Conservation (phyloP, 2,329 filamentous ascomycete genomes). For the Cladosporium sp. region DNA sequence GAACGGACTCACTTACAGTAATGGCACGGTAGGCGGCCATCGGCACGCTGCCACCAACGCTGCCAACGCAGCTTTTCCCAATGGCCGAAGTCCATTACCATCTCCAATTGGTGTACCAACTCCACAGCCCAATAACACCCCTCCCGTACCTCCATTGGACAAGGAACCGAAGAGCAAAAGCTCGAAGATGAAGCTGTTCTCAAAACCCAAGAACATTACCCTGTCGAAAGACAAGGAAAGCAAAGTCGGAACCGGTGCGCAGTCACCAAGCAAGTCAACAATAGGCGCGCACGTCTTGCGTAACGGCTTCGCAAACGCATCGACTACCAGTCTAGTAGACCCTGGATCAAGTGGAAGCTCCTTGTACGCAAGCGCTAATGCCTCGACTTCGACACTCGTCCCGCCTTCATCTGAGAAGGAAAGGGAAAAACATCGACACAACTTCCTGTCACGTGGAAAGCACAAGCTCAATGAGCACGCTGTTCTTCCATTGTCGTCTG, state of each 20-base stretch:
- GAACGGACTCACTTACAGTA: slow-evolving; percentile 46
- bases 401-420: slow-evolving; percentile 56
- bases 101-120: slow-evolving; percentile 33
- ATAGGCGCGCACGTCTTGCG: slow-evolving; percentile 57
- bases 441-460: slow-evolving; percentile 75
- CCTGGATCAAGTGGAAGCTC: slow-evolving; percentile 53
- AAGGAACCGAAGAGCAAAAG: slow-evolving; percentile 65
- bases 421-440: slow-evolving; percentile 70
- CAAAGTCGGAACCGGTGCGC: slow-evolving; percentile 60
- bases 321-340: slow-evolving; percentile 65
- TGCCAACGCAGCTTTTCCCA: slow-evolving; percentile 68
- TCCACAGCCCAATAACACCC: slow-evolving; percentile 4
- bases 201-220: slow-evolving; percentile 69
- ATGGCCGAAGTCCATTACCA: slow-evolving; percentile 48
- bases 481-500: slow-evolving; percentile 68
- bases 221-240: slow-evolving; percentile 64
- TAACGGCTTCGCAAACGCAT: slow-evolving; percentile 62
- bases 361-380: slow-evolving; percentile 71
- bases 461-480: slow-evolving; percentile 68
- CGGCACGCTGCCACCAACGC: slow-evolving; percentile 65
- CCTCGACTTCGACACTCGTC: slow-evolving; percentile 72
- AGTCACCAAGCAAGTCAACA: slow-evolving; percentile 53
- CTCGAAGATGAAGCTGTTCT: slow-evolving; percentile 78
- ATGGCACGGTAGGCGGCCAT: slow-evolving; percentile 57
- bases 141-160: slow-evolving; percentile 23